phyloP scores from a whole-genome alignment of 257 asterid species.

The Solanum boliviense region DNA sequence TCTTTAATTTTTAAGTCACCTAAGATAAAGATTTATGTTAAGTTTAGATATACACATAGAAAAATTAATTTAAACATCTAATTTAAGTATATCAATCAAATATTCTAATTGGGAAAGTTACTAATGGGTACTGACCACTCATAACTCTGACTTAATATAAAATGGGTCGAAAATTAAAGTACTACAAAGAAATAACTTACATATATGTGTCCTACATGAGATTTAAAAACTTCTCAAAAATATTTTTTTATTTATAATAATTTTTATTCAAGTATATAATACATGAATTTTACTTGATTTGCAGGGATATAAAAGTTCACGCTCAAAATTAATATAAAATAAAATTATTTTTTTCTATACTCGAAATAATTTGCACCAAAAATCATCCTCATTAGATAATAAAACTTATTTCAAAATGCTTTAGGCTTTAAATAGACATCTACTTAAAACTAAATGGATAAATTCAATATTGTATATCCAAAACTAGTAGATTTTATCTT shows the following conservation, averaged over 20 bases:
- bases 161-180: not conserved
- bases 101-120: not conserved
- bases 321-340: not conserved
- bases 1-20: not conserved
- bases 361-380: not conserved
- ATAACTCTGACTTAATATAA: not conserved
- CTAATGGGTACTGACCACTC: not conserved
- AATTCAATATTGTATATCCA: not conserved
- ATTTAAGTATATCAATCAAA: not conserved
- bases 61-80: too few relatives aligned
- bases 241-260: too few relatives aligned
- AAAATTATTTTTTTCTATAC: not conserved
- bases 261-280: not conserved
- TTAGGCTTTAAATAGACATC: not conserved
- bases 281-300: not conserved
- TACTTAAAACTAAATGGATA: not conserved
- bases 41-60: not conserved
- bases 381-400: not conserved
- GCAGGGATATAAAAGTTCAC: not conserved
- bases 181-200: not conserved
- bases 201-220: too few relatives aligned
- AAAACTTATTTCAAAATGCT: not conserved
- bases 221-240: too few relatives aligned
- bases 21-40: not conserved
- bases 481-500: not conserved